Percentiles rank a stretch among this genome's conserved stretches.
Conservation (phyloP, 805 yeast species). For the Yamadazyma paraphyllophila region DNA sequence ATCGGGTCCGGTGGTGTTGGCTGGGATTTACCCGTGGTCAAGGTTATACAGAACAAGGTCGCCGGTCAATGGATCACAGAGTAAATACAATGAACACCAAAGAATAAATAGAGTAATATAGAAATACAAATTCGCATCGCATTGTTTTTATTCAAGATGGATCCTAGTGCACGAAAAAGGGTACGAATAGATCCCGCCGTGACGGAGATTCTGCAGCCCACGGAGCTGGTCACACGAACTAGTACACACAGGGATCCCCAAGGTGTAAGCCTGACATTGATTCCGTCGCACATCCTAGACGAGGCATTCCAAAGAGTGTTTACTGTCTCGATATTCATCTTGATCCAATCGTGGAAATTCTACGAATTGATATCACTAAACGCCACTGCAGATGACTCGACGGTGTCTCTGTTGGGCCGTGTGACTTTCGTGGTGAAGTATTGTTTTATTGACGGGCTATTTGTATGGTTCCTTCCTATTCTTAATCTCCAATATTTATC, state of each 20-base stretch:
- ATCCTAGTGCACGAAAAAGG: constrained; percentile 6
- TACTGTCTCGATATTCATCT: constrained; percentile 59
- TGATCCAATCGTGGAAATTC: constrained; percentile 84
- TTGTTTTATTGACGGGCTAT: constrained; percentile 66
- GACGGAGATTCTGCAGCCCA: constrained; percentile 9
- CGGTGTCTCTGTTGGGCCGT: constrained; percentile 44
- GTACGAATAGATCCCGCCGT: constrained; percentile 14
- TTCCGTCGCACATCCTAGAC: constrained; percentile 67
- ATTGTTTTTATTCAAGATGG: constrained; percentile 3
- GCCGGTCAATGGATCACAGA: constrained; percentile 66
- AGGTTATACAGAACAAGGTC: constrained; percentile 67
- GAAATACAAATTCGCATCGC: constrained; percentile 6
- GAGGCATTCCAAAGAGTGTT: constrained; percentile 74
- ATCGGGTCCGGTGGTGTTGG: constrained; percentile 83
- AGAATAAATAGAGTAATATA: background rate
- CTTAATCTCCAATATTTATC: constrained; percentile 74
- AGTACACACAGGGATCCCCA: too few relatives aligned
- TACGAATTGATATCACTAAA: constrained; percentile 66
- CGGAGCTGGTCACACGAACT: background rate
- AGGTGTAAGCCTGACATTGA: constrained; percentile 25
- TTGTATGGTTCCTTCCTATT: constrained; percentile 67
- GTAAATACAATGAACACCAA: background rate
- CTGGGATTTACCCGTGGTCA: constrained; percentile 82
- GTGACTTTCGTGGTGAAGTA: constrained; percentile 68
- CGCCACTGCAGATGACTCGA: constrained; percentile 29